Evolutionary conservation across 2,329 filamentous ascomycete species (phyloP), one percentile per base, ranked within the genome.

Genomic region (Corinectria fuckeliana): DNA sequence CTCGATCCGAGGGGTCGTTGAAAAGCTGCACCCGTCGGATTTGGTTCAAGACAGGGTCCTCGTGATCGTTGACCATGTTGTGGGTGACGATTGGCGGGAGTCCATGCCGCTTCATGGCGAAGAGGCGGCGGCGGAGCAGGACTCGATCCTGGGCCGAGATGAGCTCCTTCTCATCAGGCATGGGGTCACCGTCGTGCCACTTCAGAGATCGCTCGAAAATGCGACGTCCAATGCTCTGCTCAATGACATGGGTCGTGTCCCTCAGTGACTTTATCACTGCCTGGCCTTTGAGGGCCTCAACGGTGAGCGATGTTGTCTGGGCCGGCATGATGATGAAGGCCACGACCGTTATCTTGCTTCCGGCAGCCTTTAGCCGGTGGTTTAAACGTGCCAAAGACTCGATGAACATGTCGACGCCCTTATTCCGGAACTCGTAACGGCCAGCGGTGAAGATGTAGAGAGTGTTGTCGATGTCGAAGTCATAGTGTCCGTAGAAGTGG

Each of bases 391-490:
- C 95, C 63, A 99, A 81, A 3, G 93, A 95, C 78, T 99, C 95
- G 68, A 99, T 96, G 77, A 98, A 99, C 95, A 99, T 98, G 77
- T 99, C 95, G 9, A 97, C 94, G 72, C 95, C 95, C 80, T 99
- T 99, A 75, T 99, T 99, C 65, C 95, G 85, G 84, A 94, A 99
- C 77, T 99, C 95, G 73, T 99, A 99, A 63, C 95, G 91, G 60
- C 95, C 95, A 6, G 95, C 91, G 3, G 93, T 99, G 82, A 99
- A 99, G 79, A 98, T 90, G 79, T 97, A 99, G 32, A 99, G 85
- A 0, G 95, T 99, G 77, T 98, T 97, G 61, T 98, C 93, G 13
- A 93, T 88, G 62, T 97, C 92, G 68, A 98, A 98, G 74, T 99
- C 93, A 75, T 97, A 96, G 79, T 98, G 93, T 10, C 95, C 95